Evolutionary conservation across 2,329 filamentous ascomycete species (phyloP).

Genomic region (Aspergillus novoparasiticus): DNA sequence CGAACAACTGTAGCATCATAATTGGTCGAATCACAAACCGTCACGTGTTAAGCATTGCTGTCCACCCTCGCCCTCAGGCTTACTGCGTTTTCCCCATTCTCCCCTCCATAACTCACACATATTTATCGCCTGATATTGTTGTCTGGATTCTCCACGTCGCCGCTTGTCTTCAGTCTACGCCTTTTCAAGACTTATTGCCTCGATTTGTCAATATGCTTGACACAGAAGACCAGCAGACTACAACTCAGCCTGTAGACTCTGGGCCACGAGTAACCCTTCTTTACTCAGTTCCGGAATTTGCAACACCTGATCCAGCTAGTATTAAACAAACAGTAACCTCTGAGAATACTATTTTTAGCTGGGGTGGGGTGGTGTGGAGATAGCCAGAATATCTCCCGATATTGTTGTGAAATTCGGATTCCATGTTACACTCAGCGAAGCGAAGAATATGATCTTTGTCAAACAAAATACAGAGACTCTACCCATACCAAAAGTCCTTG

Average conservation of each 20-base stretch:
- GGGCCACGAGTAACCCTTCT: not conserved
- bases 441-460: constrained; percentile 22
- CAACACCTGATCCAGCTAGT: not conserved
- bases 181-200: not conserved
- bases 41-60: too few species aligned
- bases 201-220: not conserved
- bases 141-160: too few species aligned
- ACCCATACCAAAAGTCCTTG: constrained; percentile 20
- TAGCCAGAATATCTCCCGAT: constrained; percentile 21
- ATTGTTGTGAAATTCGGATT: constrained; percentile 22
- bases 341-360: constrained; percentile 12
- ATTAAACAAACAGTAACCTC: not conserved
- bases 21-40: too few species aligned
- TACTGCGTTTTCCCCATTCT: too few species aligned
- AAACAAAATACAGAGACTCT: constrained; percentile 17
- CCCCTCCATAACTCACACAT: too few species aligned
- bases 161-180: not conserved
- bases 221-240: not conserved
- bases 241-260: not conserved
- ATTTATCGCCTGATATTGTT: too few species aligned
- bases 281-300: not conserved
- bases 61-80: too few species aligned
- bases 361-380: constrained; percentile 15
- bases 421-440: constrained; percentile 19
- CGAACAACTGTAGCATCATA: too few species aligned